Base-by-base conservation (phyloP, 257 asterid species). In the Lycium ferocissimum region DNA sequence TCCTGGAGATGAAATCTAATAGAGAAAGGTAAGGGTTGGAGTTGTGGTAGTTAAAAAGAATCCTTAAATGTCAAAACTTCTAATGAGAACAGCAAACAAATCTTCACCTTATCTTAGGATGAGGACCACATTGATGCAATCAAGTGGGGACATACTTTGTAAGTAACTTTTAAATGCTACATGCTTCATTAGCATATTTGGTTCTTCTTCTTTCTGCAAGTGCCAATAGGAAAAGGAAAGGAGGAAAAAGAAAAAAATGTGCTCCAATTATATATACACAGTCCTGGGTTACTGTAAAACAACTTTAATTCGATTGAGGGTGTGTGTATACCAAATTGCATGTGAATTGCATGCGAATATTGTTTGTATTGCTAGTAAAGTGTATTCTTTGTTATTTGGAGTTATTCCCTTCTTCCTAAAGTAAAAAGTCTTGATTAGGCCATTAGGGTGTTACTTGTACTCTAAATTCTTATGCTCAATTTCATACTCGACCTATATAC, bases 151-250 rank as follows among this genome's bases (percentile, higher is more conserved):
- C 26, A 78, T 53, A 78, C 26, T 51, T 51, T 47, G 45, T 7
- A 38, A 37, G 53, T 69, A 26, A 26, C 47, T 14, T 78, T 78
- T 4, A 78, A 78, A 78, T 33, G 26, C 65, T 78, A 53, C 82
- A 78, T 78, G 82, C 63, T 78, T 35, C 82, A 78, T 78, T 35
- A 53, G 3, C 82, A 78, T 51, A 78, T 78, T 78, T 78, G 65
- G 65, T 53, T 78, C 49, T 26, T 78, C 15, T 78, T 78, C 82
- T 78, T 51, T 76, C 62, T 78, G 4, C 26, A 53, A 53, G 65
- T 78, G 22, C 65, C 12, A 33, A 53, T 26, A 78, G 49, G 26
- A 26, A 53, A 76, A 8, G 13, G 63, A 51, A 51, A 51, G 33
- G 33, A 26, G 33, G 33, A 26, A 53, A 76, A 8, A 26, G 63